phyloP scores from a whole-genome alignment of 306 rosid genomes.

The Casuarina glauca region DNA sequence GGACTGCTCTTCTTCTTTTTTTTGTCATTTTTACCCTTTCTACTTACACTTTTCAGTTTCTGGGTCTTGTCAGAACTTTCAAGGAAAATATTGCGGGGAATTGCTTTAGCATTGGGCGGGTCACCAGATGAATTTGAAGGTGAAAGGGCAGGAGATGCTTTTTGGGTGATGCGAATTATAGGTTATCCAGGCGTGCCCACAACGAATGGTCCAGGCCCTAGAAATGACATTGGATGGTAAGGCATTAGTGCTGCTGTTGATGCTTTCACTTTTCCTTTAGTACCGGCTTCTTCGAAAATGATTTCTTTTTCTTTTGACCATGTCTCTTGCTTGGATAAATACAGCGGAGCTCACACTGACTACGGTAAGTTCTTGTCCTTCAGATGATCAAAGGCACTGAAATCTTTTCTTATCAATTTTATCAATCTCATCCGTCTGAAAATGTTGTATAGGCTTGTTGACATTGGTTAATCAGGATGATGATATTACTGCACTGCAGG shows the following conservation, averaged over 20 bases:
- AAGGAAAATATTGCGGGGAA: constrained; percentile 80
- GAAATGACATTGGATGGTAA: constrained; percentile 87
- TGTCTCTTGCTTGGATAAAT: constrained; percentile 31
- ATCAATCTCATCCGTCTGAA: constrained; percentile 26
- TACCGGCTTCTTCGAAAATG: constrained; percentile 22
- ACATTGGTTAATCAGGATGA: constrained; percentile 92
- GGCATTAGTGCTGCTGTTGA: constrained; percentile 8
- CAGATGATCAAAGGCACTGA: constrained; percentile 13
- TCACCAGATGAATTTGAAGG: constrained; percentile 91
- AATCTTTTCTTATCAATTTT: not conserved
- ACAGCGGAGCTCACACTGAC: constrained; percentile 94
- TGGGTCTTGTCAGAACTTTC: constrained; percentile 64
- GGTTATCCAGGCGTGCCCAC: constrained; percentile 70
- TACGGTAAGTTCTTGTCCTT: constrained; percentile 52
- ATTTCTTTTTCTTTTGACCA: constrained; percentile 29
- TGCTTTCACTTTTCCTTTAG: constrained; percentile 3
- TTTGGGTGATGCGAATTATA: constrained; percentile 81
- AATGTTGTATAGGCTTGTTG: constrained; percentile 60
- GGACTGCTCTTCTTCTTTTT: not conserved
- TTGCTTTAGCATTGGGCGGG: constrained; percentile 84
- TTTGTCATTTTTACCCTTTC: constrained; percentile 3
- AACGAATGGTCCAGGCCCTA: constrained; percentile 32
- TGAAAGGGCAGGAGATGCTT: constrained; percentile 84
- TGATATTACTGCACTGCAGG: constrained; percentile 83
- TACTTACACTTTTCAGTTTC: constrained; percentile 12